These are phyloP conservation scores for Leccinum griseonigrum DNA, from an alignment of 1,284 basidiomycete species.

Conservation along the genomic window DNA sequence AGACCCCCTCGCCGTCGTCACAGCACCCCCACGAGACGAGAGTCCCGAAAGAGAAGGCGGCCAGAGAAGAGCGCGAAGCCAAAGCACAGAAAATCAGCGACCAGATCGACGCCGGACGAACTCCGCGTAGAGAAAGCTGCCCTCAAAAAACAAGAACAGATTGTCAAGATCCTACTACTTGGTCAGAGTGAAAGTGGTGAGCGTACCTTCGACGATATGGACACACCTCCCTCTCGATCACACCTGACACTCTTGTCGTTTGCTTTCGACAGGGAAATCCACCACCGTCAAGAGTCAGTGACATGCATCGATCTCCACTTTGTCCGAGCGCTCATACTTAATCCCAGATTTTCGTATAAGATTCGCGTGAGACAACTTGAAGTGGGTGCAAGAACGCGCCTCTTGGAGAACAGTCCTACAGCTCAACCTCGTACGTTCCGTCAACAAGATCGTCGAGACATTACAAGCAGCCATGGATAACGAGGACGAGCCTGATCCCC, in stretches of 20 bases:
- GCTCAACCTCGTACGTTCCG: conserved; percentile 71
- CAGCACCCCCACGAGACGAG: conserved; percentile 52
- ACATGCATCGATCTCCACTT: conserved; percentile 1
- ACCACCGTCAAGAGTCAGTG: conserved; percentile 62
- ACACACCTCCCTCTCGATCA: not conserved
- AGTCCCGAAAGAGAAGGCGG: conserved; percentile 38
- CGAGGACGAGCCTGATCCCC: conserved; percentile 27
- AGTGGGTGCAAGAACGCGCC: conserved; percentile 51
- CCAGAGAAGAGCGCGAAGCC: conserved; percentile 47
- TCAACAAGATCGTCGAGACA: conserved; percentile 63
- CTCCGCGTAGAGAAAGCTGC: conserved; percentile 48
- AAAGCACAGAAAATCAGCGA: conserved; percentile 57
- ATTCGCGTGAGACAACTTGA: conserved; percentile 51
- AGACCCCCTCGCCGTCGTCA: conserved; percentile 52
- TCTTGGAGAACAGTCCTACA: conserved; percentile 77
- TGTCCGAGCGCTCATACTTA: conserved; percentile 9
- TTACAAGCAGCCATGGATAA: conserved; percentile 41
- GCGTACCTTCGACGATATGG: conserved; percentile 14
- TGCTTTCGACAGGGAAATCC: conserved; percentile 50
- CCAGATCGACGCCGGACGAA: conserved; percentile 54
- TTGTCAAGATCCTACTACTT: conserved; percentile 58
- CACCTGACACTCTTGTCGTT: conserved; percentile 10
- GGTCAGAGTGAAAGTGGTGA: conserved; percentile 57
- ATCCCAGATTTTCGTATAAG: conserved; percentile 63
- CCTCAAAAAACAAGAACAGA: conserved; percentile 48